Evolutionary conservation across 1,139 yeast species (phyloP).

Genomic region (Magnusiomyces fungicola): DNA sequence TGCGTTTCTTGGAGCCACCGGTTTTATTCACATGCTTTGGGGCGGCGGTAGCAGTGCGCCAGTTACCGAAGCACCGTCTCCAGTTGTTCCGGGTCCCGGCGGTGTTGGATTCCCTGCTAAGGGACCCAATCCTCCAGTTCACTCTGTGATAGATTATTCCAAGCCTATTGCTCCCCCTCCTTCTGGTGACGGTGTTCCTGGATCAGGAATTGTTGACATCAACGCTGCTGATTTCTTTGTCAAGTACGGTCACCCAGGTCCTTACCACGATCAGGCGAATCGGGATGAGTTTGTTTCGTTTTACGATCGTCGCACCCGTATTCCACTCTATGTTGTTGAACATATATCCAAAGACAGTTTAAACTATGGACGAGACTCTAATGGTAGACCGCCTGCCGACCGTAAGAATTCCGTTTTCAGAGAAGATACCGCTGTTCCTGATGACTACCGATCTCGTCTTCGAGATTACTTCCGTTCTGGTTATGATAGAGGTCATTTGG

Average conservation of each 20-base stretch:
- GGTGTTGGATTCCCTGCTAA: neutral
- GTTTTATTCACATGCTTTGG: conserved; percentile 4
- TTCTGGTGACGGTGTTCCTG: conserved; percentile 5
- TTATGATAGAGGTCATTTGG: conserved; percentile 94
- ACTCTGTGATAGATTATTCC: neutral
- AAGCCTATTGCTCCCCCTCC: conserved; percentile 1
- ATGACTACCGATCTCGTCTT: conserved; percentile 62
- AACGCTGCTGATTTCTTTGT: conserved; percentile 38
- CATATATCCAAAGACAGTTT: conserved; percentile 78
- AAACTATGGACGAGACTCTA: conserved; percentile 39
- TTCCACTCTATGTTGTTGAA: conserved; percentile 90
- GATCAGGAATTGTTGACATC: conserved; percentile 11
- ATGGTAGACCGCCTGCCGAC: conserved; percentile 33
- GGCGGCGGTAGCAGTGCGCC: conserved; percentile 1
- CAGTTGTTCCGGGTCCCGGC: neutral
- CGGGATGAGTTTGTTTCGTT: conserved; percentile 76
- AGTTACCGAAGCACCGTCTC: neutral
- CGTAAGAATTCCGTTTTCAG: conserved; percentile 73
- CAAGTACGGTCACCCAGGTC: conserved; percentile 93
- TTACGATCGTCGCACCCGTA: conserved; percentile 75
- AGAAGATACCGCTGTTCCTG: conserved; percentile 84
- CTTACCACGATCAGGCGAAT: conserved; percentile 72
- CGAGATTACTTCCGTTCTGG: conserved; percentile 92
- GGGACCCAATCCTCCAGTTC: neutral
- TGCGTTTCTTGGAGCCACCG: conserved; percentile 1